Percentiles rank a stretch among this genome's conserved stretches.
phyloP scores from a whole-genome alignment of 495 filamentous ascomycete species.

The Penicillium psychrofluorescens region DNA sequence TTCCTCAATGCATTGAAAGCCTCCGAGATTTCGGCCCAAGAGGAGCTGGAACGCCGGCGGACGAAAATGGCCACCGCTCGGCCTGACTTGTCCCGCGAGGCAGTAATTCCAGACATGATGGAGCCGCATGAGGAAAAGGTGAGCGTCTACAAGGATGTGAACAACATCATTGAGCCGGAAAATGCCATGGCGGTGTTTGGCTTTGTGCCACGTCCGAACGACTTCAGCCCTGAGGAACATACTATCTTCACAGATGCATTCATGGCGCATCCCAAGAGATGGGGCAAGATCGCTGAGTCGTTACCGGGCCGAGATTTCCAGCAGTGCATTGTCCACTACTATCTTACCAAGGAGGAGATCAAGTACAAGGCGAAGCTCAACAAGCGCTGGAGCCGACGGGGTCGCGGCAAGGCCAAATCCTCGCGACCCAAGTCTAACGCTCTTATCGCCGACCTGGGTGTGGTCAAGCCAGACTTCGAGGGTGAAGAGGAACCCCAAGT shows the following conservation, averaged over 20 bases:
- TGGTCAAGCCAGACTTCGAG: constrained; percentile 48
- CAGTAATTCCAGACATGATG: constrained; percentile 74
- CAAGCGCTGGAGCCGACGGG: constrained; percentile 62
- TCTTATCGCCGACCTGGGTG: constrained; percentile 65
- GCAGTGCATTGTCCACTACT: constrained; percentile 92
- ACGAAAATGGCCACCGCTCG: constrained; percentile 60
- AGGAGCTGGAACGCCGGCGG: constrained; percentile 62
- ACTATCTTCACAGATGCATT: constrained; percentile 72
- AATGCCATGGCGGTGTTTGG: constrained; percentile 63
- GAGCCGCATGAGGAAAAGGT: constrained; percentile 40
- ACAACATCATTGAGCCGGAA: constrained; percentile 59
- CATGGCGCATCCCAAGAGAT: constrained; percentile 79
- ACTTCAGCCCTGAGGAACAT: constrained; percentile 76
- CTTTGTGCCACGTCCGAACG: constrained; percentile 68
- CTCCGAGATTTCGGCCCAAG: constrained; percentile 67
- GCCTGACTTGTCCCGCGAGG: constrained; percentile 76
- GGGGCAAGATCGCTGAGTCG: constrained; percentile 76
- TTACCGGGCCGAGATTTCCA: constrained; percentile 68
- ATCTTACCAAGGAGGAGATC: constrained; percentile 79
- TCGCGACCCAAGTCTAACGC: constrained; percentile 65
- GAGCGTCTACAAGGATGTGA: constrained; percentile 60
- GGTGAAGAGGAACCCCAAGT: constrained; percentile 48
- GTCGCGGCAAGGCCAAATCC: constrained; percentile 42
- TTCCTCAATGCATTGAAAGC: constrained; percentile 68
- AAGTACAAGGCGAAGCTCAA: constrained; percentile 78